Conservation (phyloP, 2,329 filamentous ascomycete genomes). For the Sporothrix variecibatus region DNA sequence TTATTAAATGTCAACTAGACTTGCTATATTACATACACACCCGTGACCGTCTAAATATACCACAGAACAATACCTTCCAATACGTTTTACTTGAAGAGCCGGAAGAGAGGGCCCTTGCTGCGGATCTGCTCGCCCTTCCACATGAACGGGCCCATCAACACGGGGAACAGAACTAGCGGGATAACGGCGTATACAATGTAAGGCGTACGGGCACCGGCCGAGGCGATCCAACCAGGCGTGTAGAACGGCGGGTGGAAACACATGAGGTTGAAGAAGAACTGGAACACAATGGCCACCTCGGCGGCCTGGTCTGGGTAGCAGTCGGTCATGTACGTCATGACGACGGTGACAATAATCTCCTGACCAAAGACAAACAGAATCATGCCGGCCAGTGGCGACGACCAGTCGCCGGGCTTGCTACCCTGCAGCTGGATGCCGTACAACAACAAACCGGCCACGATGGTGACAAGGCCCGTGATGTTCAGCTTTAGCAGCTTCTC, state of each 20-base stretch:
- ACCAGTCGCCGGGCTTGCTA: conserved; percentile 19
- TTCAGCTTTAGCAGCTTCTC: conserved; percentile 28
- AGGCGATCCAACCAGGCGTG: conserved; percentile 29
- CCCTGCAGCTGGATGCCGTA: conserved; percentile 30
- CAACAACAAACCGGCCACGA: conserved; percentile 26
- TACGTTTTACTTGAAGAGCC: not conserved
- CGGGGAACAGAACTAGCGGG: conserved; percentile 27
- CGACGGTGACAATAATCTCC: conserved; percentile 30
- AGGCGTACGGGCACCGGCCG: conserved; percentile 26
- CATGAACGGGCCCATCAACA: conserved; percentile 28
- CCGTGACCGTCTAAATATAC: no score
- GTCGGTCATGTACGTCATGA: conserved; percentile 31
- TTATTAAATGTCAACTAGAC: not conserved
- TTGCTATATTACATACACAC: not conserved
- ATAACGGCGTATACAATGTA: conserved; percentile 29
- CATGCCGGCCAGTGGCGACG: conserved; percentile 24
- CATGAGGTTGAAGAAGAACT: conserved; percentile 32
- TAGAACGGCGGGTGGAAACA: conserved; percentile 31
- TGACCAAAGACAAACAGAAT: conserved; percentile 27
- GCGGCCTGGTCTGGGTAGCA: conserved; percentile 30
- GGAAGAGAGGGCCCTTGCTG: conserved; percentile 14
- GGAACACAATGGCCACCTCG: conserved; percentile 31
- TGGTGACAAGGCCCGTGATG: conserved; percentile 26
- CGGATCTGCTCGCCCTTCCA: conserved; percentile 30
- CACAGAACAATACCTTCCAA: no score